These are phyloP conservation scores for Punica granatum DNA, from an alignment of 345 rosid species.

Conservation along the genomic window DNA sequence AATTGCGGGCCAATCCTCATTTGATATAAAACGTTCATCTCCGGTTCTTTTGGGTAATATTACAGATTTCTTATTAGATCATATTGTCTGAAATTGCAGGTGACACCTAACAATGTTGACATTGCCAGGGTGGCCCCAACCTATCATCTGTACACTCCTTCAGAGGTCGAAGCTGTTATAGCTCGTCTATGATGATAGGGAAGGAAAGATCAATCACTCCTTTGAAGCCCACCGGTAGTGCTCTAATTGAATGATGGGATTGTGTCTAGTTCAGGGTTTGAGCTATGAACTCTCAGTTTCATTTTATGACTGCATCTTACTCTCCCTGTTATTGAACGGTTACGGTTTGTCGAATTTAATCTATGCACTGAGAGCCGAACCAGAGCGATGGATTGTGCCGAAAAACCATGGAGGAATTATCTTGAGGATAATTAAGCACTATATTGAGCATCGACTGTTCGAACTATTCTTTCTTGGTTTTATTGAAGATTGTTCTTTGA, in stretches of 20 bases:
- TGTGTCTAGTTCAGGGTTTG: too few relatives aligned
- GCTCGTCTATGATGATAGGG: constrained; percentile 51
- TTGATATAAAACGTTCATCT: not conserved
- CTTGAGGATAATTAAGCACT: not conserved
- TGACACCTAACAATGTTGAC: constrained; percentile 90
- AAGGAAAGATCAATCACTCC: not conserved
- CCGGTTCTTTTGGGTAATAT: not conserved
- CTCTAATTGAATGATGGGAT: not conserved
- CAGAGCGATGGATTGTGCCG: not conserved
- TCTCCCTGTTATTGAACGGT: not conserved
- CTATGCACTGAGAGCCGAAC: not conserved
- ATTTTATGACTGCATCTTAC: too few relatives aligned
- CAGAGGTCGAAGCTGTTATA: constrained; percentile 91
- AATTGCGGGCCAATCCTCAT: not conserved
- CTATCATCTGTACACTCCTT: constrained; percentile 82
- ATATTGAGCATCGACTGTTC: not conserved
- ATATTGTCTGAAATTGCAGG: constrained; percentile 36
- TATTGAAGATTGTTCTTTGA: not conserved
- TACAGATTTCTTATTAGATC: not conserved
- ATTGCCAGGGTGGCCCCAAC: constrained; percentile 83
- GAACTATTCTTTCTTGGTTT: not conserved
- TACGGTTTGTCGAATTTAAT: not conserved
- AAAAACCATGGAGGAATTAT: not conserved
- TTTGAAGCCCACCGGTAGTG: not conserved
- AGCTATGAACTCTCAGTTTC: too few relatives aligned